Conservation (phyloP, 129 eudicot genomes). For the Tanacetum coccineum region DNA sequence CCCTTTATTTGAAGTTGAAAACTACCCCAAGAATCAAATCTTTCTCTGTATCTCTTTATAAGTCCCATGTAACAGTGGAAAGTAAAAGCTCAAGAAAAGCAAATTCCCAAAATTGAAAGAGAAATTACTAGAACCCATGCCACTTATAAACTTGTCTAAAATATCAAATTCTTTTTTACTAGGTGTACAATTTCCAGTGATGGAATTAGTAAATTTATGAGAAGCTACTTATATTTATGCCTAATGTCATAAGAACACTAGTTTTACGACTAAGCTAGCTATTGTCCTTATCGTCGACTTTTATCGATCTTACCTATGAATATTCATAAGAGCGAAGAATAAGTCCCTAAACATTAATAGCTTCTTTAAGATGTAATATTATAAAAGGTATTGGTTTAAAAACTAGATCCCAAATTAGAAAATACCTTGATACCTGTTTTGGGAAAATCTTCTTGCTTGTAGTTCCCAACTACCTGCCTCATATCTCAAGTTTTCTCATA, state of each 20-base stretch:
- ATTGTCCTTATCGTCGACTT: too few species aligned
- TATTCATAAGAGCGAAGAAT: too few species aligned
- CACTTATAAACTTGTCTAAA: background rate
- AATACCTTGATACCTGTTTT: slow-evolving; percentile 32
- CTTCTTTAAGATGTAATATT: background rate
- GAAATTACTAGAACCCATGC: slow-evolving; percentile 18
- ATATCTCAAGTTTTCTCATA: slow-evolving; percentile 77
- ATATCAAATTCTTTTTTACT: background rate
- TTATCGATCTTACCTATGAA: too few species aligned
- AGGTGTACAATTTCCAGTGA: background rate
- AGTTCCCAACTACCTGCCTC: slow-evolving; percentile 71
- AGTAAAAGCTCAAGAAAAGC: slow-evolving; percentile 32
- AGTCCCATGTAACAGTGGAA: slow-evolving; percentile 65
- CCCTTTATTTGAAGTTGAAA: slow-evolving; percentile 5
- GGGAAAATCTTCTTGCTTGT: slow-evolving; percentile 76
- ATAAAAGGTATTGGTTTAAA: slow-evolving; percentile 13
- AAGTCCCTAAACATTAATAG: too few species aligned
- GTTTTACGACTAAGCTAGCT: background rate
- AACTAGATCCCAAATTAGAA: slow-evolving; percentile 20
- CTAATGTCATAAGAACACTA: background rate
- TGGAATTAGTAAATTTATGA: background rate
- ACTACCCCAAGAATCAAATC: slow-evolving; percentile 43
- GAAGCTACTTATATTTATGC: background rate
- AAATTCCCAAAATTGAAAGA: slow-evolving; percentile 19
- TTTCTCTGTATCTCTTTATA: slow-evolving; percentile 27